Base-by-base conservation (phyloP, 2,329 filamentous ascomycete genomes). In the Aspergillus brunneoviolaceus region DNA sequence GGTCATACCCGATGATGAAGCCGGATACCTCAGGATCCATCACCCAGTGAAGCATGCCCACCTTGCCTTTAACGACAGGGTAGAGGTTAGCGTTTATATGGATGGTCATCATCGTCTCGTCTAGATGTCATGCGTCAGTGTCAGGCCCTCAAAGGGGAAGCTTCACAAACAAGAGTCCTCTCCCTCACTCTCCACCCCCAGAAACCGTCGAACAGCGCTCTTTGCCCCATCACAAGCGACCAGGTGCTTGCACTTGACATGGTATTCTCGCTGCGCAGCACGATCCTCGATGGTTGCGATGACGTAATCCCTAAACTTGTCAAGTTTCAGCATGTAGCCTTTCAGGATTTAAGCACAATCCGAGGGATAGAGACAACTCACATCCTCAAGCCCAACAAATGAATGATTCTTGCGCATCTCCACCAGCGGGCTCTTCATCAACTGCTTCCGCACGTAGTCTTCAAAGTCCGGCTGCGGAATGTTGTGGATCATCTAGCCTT, bases 101-200 rank as follows among this genome's bases (percentile, higher is more conserved):
- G 14, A 80, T 80, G 0, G 78, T 80, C 78, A 80, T 80, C 78
- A 80, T 80, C 0, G 76, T 79, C 57, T 79, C 77, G 42, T 77
- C 76, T 77, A 33, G 21, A 3, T 31, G 1, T 9, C 39, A 19
- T 5, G n/a, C n/a, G 11, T 55, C 16, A 55, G 52, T 9, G 14
- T 31, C 2, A 5, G 6, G 12, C 1, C 4, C 9, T 29, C 16
- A 16, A 16, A 9, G 11, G 16, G 25, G 14, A 4, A n/a, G 2
- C 12, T 16, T 47, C 27, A 66, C 73, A 68, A 62, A 76, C 77
- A 78, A 29, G 76, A 74, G 51, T 78, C 76, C 60, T 79, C 78
- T 42, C 77, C 78, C n/a, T 80, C 77, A 47, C 69, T 72, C 27
- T 74, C 69, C 11, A 79, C 72, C 0, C 69, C 69, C 1, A 79